Evolutionary conservation across 2,329 filamentous ascomycete genomes (phyloP).

Genomic region (Clarireedia homoeocarpa): DNA sequence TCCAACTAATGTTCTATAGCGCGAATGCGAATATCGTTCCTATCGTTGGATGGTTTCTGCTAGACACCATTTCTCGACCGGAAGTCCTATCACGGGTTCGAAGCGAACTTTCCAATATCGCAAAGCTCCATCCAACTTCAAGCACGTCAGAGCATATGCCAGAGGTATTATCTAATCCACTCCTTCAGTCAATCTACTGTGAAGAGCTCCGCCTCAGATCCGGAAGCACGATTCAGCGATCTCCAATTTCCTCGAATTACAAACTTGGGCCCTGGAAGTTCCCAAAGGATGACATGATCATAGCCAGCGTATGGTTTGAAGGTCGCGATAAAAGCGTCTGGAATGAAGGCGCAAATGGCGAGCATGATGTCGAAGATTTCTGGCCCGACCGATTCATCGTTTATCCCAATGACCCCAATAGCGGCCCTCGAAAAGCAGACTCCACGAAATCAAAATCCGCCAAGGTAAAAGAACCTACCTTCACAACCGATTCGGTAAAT

Average conservation of each 20-base stretch:
- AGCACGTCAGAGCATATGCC: conserved; percentile 2
- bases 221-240: conserved; percentile 14
- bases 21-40: conserved; percentile 24
- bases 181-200: conserved; percentile 32
- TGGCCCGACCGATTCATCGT: conserved; percentile 33
- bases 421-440: conserved; percentile 19
- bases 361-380: conserved; percentile 27
- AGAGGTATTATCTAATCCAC: conserved; percentile 17
- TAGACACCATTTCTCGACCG: conserved; percentile 20
- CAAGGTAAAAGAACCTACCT: conserved; percentile 15
- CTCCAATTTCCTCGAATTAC: conserved; percentile 19
- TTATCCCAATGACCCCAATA: conserved; percentile 24
- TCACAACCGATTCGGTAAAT: conserved; percentile 23
- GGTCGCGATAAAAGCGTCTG: conserved; percentile 22
- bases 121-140: not conserved
- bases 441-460: not conserved
- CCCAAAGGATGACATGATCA: conserved; percentile 21
- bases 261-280: conserved; percentile 26
- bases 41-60: conserved; percentile 22
- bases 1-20: conserved; percentile 11
- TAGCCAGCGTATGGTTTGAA: conserved; percentile 21
- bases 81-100: conserved; percentile 17
- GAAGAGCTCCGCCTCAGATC: conserved; percentile 29
- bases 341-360: conserved; percentile 23
- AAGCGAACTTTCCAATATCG: conserved; percentile 16